Base-by-base conservation (phyloP, 2,329 filamentous ascomycete genomes). In the Cladobotryum protrusum region DNA sequence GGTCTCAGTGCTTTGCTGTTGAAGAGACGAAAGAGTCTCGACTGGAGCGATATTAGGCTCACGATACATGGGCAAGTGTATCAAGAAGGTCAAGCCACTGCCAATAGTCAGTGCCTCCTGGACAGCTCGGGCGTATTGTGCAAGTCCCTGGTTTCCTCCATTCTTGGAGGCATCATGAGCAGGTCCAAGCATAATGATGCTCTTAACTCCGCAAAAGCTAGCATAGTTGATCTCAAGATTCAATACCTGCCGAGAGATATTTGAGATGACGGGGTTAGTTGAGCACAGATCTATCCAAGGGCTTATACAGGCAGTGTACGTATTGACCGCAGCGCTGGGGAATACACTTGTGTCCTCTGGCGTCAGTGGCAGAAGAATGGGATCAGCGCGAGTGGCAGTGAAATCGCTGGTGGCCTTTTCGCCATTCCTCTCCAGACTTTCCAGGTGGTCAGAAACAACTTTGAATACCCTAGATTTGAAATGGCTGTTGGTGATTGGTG, bases 141-240 rank as follows among this genome's bases (percentile, higher is more conserved):
- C 61, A 75, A 79, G 63, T n/a, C 77, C 75, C 62, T 73, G 70
- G 57, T 73, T 70, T 43, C 70, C 73, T 13, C 71, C 67, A 53
- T 73, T 64, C 49, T 74, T 76, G 50, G 77, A 76, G 50, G 81
- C 75, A 56, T 85, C 80, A 13, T 81, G 71, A 56, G 79, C 79
- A 3, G 93, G 93, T 0, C 90, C 90, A 2, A 86, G 83, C 29
- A 99, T 75, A 45, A 97, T 74, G 52, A 97, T 77, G 67, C 87
- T 95, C 49, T 84, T 83, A 43, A 93, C 79, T 34, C 95, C 95
- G 62, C 90, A 96, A 70, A 97, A 99, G 55, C 89, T 91, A 56
- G 95, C 93, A 70, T 96, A 99, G 44, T 89, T 87, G 43, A 97
- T 79, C 66, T 99, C 93, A 36, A 96, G 77, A 64, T 90, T 90